Percentiles rank a stretch among this genome's conserved stretches.
Evolutionary conservation across 305 asterid genomes (phyloP).

Genomic region (Fraxinus sp.): DNA sequence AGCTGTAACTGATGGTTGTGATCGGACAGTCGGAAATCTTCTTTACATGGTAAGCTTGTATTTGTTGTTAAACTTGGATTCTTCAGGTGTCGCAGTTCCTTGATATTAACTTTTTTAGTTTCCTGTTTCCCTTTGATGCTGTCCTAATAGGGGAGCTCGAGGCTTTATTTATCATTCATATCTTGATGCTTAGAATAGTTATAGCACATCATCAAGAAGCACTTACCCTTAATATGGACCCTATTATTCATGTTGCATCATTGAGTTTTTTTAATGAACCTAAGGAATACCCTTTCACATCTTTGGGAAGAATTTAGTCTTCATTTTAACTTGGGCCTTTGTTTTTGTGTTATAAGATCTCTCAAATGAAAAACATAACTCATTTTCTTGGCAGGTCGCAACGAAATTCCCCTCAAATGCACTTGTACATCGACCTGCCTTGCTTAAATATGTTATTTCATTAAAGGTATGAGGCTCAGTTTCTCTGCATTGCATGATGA

Average conservation of each 20-base stretch:
- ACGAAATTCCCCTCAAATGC: constrained; percentile 82
- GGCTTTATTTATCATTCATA: background rate
- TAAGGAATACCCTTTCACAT: background rate
- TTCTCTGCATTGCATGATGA: background rate
- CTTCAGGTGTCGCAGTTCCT: constrained; percentile 3
- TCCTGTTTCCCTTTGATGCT: constrained; percentile 8
- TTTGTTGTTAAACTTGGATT: background rate
- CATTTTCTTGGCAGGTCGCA: constrained; percentile 59
- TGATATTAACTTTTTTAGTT: background rate
- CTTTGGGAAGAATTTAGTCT: background rate
- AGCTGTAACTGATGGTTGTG: constrained; percentile 72
- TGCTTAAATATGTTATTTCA: constrained; percentile 65
- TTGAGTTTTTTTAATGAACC: background rate
- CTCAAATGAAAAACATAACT: background rate
- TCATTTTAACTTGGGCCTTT: background rate
- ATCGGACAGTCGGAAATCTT: constrained; percentile 74
- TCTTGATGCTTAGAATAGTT: constrained; percentile 9
- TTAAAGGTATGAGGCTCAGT: constrained; percentile 52
- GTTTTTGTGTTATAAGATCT: constrained; percentile 1
- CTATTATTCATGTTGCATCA: constrained; percentile 5
- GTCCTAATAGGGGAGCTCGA: background rate
- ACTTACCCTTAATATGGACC: background rate
- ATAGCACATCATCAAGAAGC: background rate
- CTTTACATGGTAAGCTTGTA: constrained; percentile 66
- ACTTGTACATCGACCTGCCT: constrained; percentile 70